These are phyloP conservation scores for Aphanomyces invadans DNA, from an alignment of 352 stramenopile genomes.

Conservation along the genomic window DNA sequence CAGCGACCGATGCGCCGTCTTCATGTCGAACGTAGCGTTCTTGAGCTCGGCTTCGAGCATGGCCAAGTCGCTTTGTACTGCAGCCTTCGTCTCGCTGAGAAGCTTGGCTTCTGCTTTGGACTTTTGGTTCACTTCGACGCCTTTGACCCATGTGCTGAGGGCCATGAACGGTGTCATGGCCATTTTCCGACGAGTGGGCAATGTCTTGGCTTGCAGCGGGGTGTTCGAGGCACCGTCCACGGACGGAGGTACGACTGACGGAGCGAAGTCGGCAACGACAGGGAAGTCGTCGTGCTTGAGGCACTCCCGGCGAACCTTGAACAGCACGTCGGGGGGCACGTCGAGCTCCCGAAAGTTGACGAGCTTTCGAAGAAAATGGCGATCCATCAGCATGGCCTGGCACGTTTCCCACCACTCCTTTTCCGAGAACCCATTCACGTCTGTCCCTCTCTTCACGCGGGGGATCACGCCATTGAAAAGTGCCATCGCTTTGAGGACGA, in stretches of 20 bases:
- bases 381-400: conserved; percentile 74
- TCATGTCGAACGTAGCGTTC: conserved; percentile 43
- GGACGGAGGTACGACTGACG: neutral
- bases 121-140: conserved; percentile 72
- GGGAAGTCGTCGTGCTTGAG: conserved; percentile 35
- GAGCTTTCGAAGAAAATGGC: conserved; percentile 49
- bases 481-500: conserved; percentile 71
- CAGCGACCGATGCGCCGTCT: conserved; percentile 54
- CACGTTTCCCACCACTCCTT: conserved; percentile 74
- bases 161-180: conserved; percentile 31
- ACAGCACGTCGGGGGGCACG: conserved; percentile 57
- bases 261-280: neutral
- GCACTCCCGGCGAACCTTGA: conserved; percentile 69
- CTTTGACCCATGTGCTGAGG: conserved; percentile 55
- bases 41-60: conserved; percentile 34
- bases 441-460: neutral
- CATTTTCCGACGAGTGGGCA: too few relatives aligned
- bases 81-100: conserved; percentile 1
- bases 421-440: conserved; percentile 54
- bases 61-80: conserved; percentile 28
- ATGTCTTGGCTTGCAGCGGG: neutral
- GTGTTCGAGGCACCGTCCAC: neutral
- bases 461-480: conserved; percentile 39
- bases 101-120: conserved; percentile 34
- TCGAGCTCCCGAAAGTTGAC: conserved; percentile 43